Evolutionary conservation across 1,284 basidiomycete genomes (phyloP).

Genomic region (Sanghuangporus weigelae): DNA sequence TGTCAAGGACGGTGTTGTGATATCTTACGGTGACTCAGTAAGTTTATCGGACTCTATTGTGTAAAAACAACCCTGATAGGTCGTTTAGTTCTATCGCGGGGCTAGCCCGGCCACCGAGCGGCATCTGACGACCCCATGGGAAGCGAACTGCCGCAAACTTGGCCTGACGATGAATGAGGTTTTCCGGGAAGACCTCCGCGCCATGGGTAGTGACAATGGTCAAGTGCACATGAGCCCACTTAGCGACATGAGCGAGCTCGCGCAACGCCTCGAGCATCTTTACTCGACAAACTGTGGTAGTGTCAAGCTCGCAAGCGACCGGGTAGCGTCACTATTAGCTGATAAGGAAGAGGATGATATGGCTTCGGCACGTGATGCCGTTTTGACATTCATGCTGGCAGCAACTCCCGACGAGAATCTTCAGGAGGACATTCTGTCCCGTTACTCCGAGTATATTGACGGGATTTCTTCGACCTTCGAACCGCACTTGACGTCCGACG

Average conservation of each 20-base stretch:
- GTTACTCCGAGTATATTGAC: conserved; percentile 45
- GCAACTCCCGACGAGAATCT: conserved; percentile 57
- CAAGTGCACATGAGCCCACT: conserved; percentile 1
- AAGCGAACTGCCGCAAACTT: conserved; percentile 51
- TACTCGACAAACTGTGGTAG: conserved; percentile 9
- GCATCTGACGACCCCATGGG: conserved; percentile 44
- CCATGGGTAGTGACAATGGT: not conserved
- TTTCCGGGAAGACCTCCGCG: conserved; percentile 1
- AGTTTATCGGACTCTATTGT: conserved; percentile 27
- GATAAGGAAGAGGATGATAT: conserved; percentile 8
- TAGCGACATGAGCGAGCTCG: not conserved
- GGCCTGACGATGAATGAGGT: conserved; percentile 11
- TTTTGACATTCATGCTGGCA: conserved; percentile 72
- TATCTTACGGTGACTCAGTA: conserved; percentile 82
- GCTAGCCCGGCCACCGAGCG: conserved; percentile 29
- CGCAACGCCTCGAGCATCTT: conserved; percentile 9
- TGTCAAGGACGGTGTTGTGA: conserved; percentile 72
- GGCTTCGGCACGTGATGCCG: conserved; percentile 39
- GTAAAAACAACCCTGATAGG: conserved; percentile 16
- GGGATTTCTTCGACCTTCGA: conserved; percentile 47
- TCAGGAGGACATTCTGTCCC: conserved; percentile 43
- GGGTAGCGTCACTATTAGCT: not conserved
- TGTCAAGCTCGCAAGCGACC: not conserved
- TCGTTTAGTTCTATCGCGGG: conserved; percentile 61
- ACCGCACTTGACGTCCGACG: conserved; percentile 45